Conservation (phyloP, 2,329 filamentous ascomycete species). For the Pleurostoma richardsiae region DNA sequence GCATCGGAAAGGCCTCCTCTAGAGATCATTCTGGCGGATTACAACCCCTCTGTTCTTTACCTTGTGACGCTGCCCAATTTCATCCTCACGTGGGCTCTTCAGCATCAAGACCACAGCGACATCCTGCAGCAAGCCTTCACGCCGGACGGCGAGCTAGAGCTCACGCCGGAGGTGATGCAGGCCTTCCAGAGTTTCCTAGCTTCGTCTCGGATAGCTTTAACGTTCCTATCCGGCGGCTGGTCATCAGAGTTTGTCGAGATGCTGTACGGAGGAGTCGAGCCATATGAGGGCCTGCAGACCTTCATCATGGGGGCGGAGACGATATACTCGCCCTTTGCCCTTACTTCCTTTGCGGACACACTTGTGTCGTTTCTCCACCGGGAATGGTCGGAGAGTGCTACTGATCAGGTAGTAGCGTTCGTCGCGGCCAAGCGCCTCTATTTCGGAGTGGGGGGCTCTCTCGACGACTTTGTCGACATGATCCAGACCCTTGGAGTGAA, state of each 20-base stretch:
- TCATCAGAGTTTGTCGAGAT: constrained; percentile 57
- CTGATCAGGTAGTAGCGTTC: constrained; percentile 52
- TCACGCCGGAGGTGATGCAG: constrained; percentile 51
- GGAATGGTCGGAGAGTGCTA: constrained; percentile 28
- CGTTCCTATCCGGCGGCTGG: constrained; percentile 74
- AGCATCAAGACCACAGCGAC: constrained; percentile 28
- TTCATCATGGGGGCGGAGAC: constrained; percentile 73
- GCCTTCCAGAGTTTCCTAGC: constrained; percentile 54
- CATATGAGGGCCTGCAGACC: constrained; percentile 22
- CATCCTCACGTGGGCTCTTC: constrained; percentile 62
- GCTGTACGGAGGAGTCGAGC: constrained; percentile 32
- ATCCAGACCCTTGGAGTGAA: constrained; percentile 41
- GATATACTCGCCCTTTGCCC: constrained; percentile 72
- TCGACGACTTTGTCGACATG: constrained; percentile 65
- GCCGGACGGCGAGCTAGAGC: constrained; percentile 56
- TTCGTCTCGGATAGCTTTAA: constrained; percentile 47
- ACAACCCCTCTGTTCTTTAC: constrained; percentile 72
- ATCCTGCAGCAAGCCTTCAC: constrained; percentile 40
- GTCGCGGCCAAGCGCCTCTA: constrained; percentile 77
- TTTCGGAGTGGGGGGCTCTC: constrained; percentile 78
- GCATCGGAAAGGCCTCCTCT: constrained; percentile 29
- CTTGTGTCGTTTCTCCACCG: constrained; percentile 53
- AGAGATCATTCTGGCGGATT: constrained; percentile 68
- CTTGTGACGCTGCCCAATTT: constrained; percentile 78
- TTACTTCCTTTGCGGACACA: constrained; percentile 63